These are phyloP conservation scores for Chytriomyces sp. DNA, from an alignment of 192 early-diverging fungal species.

Conservation along the genomic window DNA sequence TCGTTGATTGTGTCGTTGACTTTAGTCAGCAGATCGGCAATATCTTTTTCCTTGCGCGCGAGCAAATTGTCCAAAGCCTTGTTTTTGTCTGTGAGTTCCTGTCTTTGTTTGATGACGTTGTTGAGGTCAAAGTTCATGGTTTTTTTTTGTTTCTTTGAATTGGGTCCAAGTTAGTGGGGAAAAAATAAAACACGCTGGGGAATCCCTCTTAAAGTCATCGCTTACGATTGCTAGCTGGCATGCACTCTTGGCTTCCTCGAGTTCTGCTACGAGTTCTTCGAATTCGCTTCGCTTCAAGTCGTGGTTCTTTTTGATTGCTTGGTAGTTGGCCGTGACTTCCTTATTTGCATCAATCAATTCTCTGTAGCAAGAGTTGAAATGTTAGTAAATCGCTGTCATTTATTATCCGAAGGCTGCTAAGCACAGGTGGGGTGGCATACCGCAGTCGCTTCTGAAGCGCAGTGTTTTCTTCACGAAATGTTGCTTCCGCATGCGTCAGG, in stretches of 20 bases:
- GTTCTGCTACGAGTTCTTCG: constrained; percentile 54
- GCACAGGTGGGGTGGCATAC: constrained; percentile 3
- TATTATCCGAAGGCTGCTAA: background rate
- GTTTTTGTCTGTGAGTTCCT: constrained; percentile 55
- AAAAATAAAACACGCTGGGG: background rate
- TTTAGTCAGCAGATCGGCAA: constrained; percentile 60
- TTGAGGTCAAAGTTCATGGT: constrained; percentile 49
- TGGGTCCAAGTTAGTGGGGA: background rate
- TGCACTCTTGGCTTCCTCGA: constrained; percentile 66
- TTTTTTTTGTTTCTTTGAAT: constrained; percentile 58
- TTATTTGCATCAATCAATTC: constrained; percentile 64
- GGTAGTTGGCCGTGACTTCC: constrained; percentile 59
- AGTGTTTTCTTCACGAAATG: constrained; percentile 55
- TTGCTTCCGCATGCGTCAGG: constrained; percentile 42
- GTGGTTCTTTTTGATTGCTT: constrained; percentile 62
- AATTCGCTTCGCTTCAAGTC: constrained; percentile 59
- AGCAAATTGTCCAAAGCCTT: constrained; percentile 53
- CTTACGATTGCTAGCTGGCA: constrained; percentile 57
- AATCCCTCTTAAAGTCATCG: background rate
- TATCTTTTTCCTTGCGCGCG: constrained; percentile 57
- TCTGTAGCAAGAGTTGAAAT: constrained; percentile 18
- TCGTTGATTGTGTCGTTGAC: constrained; percentile 64
- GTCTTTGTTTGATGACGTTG: constrained; percentile 47
- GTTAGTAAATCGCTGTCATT: background rate
- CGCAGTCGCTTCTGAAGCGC: constrained; percentile 55